Percentiles rank a stretch among this genome's conserved stretches.
phyloP scores from a whole-genome alignment of 108 stramenopile genomes.

The Phaeodactylum tricornutum region DNA sequence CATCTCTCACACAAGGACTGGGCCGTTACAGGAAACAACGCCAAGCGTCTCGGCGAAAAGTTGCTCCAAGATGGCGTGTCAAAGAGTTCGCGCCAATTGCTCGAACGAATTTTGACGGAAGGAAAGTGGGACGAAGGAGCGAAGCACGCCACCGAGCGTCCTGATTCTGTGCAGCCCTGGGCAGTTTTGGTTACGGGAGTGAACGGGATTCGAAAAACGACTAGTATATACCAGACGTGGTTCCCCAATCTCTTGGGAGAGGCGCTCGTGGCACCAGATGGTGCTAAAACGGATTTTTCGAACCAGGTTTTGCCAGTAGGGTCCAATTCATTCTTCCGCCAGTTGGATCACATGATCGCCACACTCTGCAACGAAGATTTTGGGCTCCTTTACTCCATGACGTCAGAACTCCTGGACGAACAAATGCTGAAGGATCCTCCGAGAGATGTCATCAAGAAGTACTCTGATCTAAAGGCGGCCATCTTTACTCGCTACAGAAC shows the following conservation, averaged over 20 bases:
- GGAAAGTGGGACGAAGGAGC: slow-evolving; percentile 76
- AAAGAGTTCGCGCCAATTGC: slow-evolving; percentile 14
- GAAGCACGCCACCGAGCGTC: slow-evolving; percentile 1
- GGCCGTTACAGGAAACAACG: slow-evolving; percentile 35
- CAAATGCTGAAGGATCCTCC: slow-evolving; percentile 28
- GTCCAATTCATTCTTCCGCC: slow-evolving; percentile 72
- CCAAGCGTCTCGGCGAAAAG: slow-evolving; percentile 22
- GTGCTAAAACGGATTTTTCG: not conserved
- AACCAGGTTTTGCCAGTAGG: slow-evolving; percentile 32
- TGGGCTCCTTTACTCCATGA: slow-evolving; percentile 47
- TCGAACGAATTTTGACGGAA: slow-evolving; percentile 56
- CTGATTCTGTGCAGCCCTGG: slow-evolving; percentile 31
- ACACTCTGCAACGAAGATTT: slow-evolving; percentile 76
- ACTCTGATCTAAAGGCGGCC: slow-evolving; percentile 69
- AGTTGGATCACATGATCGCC: slow-evolving; percentile 83
- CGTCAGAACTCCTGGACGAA: too few relatives aligned
- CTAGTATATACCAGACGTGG: slow-evolving; percentile 79
- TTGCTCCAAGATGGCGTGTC: not conserved
- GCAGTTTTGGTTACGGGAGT: slow-evolving; percentile 83
- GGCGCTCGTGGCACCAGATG: slow-evolving; percentile 40
- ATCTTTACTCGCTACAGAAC: slow-evolving; percentile 83
- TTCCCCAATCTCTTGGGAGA: slow-evolving; percentile 48
- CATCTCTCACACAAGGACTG: slow-evolving; percentile 70
- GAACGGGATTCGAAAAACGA: slow-evolving; percentile 84
- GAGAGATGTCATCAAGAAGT: slow-evolving; percentile 36